These are phyloP conservation scores for Linnemannia zychae DNA, from an alignment of 192 early-diverging fungal species.

Conservation along the genomic window DNA sequence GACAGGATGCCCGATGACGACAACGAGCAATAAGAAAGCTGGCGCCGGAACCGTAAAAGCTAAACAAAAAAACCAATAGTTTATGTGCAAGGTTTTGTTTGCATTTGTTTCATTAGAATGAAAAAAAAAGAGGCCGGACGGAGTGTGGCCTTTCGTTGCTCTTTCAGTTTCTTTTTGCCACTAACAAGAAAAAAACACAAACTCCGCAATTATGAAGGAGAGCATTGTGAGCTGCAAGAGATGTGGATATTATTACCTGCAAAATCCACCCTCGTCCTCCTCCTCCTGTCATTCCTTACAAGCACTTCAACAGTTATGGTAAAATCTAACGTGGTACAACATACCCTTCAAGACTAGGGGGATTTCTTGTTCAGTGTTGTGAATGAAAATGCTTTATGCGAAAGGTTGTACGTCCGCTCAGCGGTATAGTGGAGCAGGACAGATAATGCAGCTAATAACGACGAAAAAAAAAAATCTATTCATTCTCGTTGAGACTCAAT, in stretches of 20 bases:
- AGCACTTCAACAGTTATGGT: no score
- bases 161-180: neutral
- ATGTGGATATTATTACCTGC: neutral
- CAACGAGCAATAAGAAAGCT: neutral
- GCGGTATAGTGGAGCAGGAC: no score
- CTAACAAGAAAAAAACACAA: neutral
- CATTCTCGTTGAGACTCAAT: constrained; percentile 53
- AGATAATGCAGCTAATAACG: neutral
- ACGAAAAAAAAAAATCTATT: constrained; percentile 1
- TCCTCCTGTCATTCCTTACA: no score
- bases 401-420: neutral
- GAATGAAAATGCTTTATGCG: constrained; percentile 8
- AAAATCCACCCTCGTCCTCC: no score
- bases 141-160: neutral
- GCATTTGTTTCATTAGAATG: neutral
- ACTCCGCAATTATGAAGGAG: constrained; percentile 2
- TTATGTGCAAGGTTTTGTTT: neutral
- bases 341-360: no score
- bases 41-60: neutral
- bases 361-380: neutral
- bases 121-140: no score
- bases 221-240: neutral
- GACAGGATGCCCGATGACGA: neutral
- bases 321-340: no score
- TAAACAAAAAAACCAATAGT: neutral